Percentiles rank a stretch among this genome's conserved stretches.
These are phyloP conservation scores for Mycena metata DNA, from an alignment of 768 basidiomycete species.

Conservation along the genomic window DNA sequence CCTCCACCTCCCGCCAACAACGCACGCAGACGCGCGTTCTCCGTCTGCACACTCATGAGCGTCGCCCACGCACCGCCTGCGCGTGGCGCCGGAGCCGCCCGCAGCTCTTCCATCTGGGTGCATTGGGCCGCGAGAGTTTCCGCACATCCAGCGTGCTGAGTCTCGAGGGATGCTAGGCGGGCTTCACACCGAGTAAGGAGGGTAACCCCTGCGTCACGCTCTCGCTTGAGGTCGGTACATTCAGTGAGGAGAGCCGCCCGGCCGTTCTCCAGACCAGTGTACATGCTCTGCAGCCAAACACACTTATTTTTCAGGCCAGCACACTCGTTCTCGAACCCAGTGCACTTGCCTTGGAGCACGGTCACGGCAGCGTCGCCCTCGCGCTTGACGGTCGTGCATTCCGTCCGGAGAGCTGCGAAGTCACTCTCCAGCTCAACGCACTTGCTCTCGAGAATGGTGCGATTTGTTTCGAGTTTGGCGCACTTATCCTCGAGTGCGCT, in stretches of 20 bases:
- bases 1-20: background rate
- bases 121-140: background rate
- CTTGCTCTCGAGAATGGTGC: background rate
- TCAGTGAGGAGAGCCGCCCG: background rate
- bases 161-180: background rate
- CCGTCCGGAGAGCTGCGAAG: background rate
- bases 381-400: background rate
- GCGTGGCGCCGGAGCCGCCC: background rate
- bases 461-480: background rate
- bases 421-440: background rate
- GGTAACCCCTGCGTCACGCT: background rate
- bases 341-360: background rate
- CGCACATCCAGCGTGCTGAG: background rate
- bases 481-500: background rate
- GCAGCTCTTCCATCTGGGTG: background rate
- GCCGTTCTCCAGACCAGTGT: background rate
- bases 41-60: slow-evolving; percentile 18
- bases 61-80: background rate
- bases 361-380: background rate
- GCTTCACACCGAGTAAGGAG: too few relatives aligned
- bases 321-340: background rate
- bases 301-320: background rate
- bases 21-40: slow-evolving; percentile 16
- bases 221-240: background rate
- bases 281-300: too few relatives aligned